phyloP scores from a whole-genome alignment of 345 rosid species.

The Corymbia maculata region DNA sequence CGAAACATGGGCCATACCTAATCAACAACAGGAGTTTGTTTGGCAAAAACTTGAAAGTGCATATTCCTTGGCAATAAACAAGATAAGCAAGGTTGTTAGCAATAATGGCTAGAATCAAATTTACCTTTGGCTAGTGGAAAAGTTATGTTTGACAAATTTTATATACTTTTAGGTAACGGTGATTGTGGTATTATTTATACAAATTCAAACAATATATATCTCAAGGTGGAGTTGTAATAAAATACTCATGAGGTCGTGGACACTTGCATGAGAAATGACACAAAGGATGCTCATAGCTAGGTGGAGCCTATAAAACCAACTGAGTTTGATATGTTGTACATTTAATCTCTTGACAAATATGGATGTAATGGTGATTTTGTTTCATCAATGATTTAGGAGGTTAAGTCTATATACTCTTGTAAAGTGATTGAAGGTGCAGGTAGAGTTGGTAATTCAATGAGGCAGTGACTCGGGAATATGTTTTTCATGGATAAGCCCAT shows the following conservation, averaged over 20 bases:
- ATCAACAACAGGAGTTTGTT: too few relatives aligned
- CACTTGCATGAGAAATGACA: background rate
- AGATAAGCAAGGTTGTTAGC: background rate
- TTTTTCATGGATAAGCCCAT: background rate
- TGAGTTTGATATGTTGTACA: background rate
- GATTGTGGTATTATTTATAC: background rate
- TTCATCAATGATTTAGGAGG: background rate
- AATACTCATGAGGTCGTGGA: background rate
- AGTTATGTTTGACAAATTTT: background rate
- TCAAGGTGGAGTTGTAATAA: background rate
- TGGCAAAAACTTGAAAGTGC: too few relatives aligned
- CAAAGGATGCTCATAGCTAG: background rate
- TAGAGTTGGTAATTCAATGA: background rate
- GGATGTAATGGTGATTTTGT: background rate
- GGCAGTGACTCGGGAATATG: background rate
- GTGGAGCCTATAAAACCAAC: background rate
- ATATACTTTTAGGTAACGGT: background rate
- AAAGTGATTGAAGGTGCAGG: background rate
- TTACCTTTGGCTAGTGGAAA: background rate
- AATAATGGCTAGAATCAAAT: background rate
- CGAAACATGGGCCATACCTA: too few relatives aligned
- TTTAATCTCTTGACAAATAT: background rate
- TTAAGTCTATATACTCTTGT: background rate
- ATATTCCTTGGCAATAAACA: background rate
- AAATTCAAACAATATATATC: background rate